Evolutionary conservation across 179 eudicot genomes (phyloP), one percentile per base, ranked within the genome.

Genomic region (Beta lomatogona): DNA sequence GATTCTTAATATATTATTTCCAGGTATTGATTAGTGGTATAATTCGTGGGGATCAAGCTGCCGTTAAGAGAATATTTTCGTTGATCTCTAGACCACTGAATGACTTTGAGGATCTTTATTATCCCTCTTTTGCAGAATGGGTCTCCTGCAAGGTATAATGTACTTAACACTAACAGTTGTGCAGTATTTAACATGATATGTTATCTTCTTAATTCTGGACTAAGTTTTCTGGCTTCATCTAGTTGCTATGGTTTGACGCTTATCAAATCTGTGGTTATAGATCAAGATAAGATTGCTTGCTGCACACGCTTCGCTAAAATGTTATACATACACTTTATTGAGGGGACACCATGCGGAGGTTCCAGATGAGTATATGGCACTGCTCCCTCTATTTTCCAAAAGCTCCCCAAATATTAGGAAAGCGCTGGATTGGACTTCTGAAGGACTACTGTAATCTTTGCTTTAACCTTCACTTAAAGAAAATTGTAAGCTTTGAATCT

Each of bases 121-220:
- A 94, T 88, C 99, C 99, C 76, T 96, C 98, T 75, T 97, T 90
- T 90, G 99, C 99, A 50, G 99, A 97, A 86, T 97, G 99, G 99
- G 98, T 97, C 48, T 93, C 99, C 65, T 92, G 97, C 91, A 97
- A 94, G 99, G 99, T 96, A 78, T 84, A 3, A 31, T 77, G 16
- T 77, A 60, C 69, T 53, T 44, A 74, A 45, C 66, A 19, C 55
- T 7, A 15, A 60, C 2, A 48, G 52, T 80, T 60, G 31, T 16
- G 13, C 52, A 21, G 28, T 13, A n/a, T 79, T 41, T 78, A 6
- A 10, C 9, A 31, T 28, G 18, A 19, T 36, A 28, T 22, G 58
- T 15, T 52, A 6, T 74, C 57, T 48, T 55, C 55, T 58, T 53
- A 22, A 5, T 60, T 79, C 44, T 75, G 55, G 45, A 52, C 72